phyloP scores from a whole-genome alignment of 75 land plant genomes.

The Pseudotsuga menziesii region DNA sequence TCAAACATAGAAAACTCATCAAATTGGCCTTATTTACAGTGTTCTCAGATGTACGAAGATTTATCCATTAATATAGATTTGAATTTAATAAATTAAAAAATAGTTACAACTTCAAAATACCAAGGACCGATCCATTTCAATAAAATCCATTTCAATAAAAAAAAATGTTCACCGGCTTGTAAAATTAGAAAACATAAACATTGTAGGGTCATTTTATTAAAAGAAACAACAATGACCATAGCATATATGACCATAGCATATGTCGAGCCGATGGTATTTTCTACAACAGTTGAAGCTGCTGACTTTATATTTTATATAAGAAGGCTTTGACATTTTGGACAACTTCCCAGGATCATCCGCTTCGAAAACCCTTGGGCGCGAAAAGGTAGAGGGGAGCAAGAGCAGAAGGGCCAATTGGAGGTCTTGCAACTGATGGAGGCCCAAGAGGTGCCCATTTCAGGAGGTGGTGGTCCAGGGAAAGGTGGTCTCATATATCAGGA shows the following conservation, averaged over 20 bases:
- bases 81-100: no score
- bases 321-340: constrained; percentile 56
- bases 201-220: neutral
- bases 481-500: constrained; percentile 22
- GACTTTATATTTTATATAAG: constrained; percentile 95
- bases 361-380: constrained; percentile 36
- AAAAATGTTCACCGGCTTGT: neutral
- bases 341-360: constrained; percentile 33
- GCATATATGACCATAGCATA: constrained; percentile 91
- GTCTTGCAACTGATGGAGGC: constrained; percentile 49
- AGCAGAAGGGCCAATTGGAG: constrained; percentile 24
- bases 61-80: neutral
- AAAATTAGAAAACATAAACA: neutral
- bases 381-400: constrained; percentile 43
- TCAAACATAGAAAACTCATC: neutral
- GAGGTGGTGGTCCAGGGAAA: constrained; percentile 31
- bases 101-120: neutral
- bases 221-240: constrained; percentile 49
- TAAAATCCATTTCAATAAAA: neutral
- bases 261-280: constrained; percentile 98
- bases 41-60: neutral
- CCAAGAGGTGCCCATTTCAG: constrained; percentile 45
- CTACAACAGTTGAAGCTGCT: constrained; percentile 91
- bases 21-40: neutral
- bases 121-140: neutral